Evolutionary conservation across 208 protist genomes (phyloP).

Genomic region (Trypanosoma cruzi): DNA sequence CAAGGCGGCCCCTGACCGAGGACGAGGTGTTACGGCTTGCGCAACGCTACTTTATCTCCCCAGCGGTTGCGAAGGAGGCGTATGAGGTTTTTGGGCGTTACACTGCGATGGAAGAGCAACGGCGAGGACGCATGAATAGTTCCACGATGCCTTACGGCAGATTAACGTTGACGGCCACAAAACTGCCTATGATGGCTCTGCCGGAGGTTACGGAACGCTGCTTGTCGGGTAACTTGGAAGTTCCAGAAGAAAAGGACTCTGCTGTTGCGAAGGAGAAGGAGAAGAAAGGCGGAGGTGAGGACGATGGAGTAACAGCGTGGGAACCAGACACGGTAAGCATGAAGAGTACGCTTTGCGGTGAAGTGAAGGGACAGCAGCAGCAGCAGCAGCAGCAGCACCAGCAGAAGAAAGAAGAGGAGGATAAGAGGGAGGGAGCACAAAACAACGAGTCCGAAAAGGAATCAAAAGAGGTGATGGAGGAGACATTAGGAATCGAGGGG

Average conservation of each 20-base stretch:
- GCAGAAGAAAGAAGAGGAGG: background rate
- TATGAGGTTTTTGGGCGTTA: slow-evolving; percentile 41
- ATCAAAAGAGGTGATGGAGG: slow-evolving; percentile 13
- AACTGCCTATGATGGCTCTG: background rate
- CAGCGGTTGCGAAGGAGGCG: slow-evolving; percentile 36
- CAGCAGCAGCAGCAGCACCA: background rate
- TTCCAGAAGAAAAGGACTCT: background rate
- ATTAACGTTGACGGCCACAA: background rate
- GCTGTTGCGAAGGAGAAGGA: background rate
- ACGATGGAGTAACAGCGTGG: background rate
- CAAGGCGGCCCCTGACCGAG: background rate
- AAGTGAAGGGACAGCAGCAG: background rate
- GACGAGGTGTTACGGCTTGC: slow-evolving; percentile 30
- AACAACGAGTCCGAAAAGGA: background rate
- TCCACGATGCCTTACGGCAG: background rate
- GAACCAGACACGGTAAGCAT: background rate
- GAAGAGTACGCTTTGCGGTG: background rate
- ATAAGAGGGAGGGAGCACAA: background rate
- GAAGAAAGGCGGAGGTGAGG: background rate
- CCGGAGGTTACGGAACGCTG: background rate
- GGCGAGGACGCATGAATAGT: background rate
- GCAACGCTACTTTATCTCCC: slow-evolving; percentile 41
- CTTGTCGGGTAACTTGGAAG: background rate
- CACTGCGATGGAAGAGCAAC: slow-evolving; percentile 22
- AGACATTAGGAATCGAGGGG: slow-evolving; percentile 35